These are phyloP conservation scores for Mycena vulgaris DNA, from an alignment of 768 basidiomycete genomes.

Conservation along the genomic window DNA sequence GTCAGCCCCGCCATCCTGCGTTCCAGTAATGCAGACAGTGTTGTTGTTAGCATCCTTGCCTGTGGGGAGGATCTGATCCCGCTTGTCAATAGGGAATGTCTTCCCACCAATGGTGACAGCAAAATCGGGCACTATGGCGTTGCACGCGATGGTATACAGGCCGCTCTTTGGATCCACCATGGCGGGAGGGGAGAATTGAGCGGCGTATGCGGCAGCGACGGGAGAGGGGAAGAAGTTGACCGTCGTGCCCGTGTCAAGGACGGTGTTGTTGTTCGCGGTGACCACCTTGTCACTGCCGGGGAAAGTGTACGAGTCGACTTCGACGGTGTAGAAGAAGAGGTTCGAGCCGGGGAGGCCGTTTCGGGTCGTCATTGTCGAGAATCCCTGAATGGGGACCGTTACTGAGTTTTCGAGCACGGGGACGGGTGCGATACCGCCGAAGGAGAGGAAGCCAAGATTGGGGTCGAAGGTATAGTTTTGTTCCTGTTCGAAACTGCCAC, in stretches of 20 bases:
- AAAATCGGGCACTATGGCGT: slow-evolving; percentile 37
- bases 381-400: slow-evolving; percentile 38
- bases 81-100: slow-evolving; percentile 34
- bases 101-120: slow-evolving; percentile 35
- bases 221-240: slow-evolving; percentile 36
- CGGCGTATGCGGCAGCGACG: slow-evolving; percentile 35
- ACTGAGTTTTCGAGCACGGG: slow-evolving; percentile 27
- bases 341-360: slow-evolving; percentile 9
- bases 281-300: slow-evolving; percentile 25
- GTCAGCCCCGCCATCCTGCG: slow-evolving; percentile 34
- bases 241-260: slow-evolving; percentile 38
- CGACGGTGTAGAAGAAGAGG: slow-evolving; percentile 32
- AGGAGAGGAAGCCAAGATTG: slow-evolving; percentile 38
- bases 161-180: slow-evolving; percentile 18
- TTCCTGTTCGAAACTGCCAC: too few species aligned
- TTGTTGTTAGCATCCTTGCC: slow-evolving; percentile 28
- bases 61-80: slow-evolving; percentile 34
- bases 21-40: slow-evolving; percentile 34
- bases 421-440: slow-evolving; percentile 45
- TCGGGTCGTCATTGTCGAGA: slow-evolving; percentile 14
- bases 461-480: slow-evolving; percentile 30
- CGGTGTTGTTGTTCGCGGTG: slow-evolving; percentile 24
- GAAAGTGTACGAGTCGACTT: slow-evolving; percentile 38
- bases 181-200: slow-evolving; percentile 34
- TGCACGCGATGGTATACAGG: slow-evolving; percentile 34